Conservation (phyloP, 495 filamentous ascomycete species). For the Daldinia vernicosa region DNA sequence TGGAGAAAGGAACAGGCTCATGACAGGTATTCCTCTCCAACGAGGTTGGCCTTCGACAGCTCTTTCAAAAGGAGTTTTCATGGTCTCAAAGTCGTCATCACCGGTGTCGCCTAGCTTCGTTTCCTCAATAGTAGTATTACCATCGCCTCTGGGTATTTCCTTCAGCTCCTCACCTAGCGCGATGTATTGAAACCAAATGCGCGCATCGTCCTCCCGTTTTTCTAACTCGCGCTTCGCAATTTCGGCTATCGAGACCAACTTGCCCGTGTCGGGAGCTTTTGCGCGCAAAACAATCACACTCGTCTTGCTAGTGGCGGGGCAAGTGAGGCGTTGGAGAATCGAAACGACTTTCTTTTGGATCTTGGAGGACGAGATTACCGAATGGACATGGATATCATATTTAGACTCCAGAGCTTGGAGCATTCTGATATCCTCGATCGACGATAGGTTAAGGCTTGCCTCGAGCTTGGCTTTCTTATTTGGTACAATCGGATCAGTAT, state of each 20-base stretch:
- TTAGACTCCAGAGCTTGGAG: slow-evolving; percentile 38
- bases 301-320: slow-evolving; percentile 40
- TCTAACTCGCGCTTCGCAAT: slow-evolving; percentile 68
- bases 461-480: slow-evolving; percentile 41
- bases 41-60: slow-evolving; percentile 48
- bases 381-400: slow-evolving; percentile 54
- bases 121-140: slow-evolving; percentile 51
- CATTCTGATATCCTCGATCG: slow-evolving; percentile 33
- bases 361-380: slow-evolving; percentile 64
- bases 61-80: slow-evolving; percentile 59
- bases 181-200: slow-evolving; percentile 70
- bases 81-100: slow-evolving; percentile 65
- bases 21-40: slow-evolving; percentile 50
- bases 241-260: slow-evolving; percentile 71
- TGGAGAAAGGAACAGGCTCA: slow-evolving; percentile 68
- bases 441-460: slow-evolving; percentile 33
- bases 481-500: slow-evolving; percentile 24
- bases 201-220: slow-evolving; percentile 42
- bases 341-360: slow-evolving; percentile 63
- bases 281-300: slow-evolving; percentile 56
- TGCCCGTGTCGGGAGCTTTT: slow-evolving; percentile 60
- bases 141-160: slow-evolving; percentile 34
- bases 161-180: slow-evolving; percentile 46
- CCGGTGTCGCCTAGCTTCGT: slow-evolving; percentile 46
- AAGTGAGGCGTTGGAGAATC: slow-evolving; percentile 52